Evolutionary conservation across 768 basidiomycete species (phyloP).

Genomic region (Auricularia sp.): DNA sequence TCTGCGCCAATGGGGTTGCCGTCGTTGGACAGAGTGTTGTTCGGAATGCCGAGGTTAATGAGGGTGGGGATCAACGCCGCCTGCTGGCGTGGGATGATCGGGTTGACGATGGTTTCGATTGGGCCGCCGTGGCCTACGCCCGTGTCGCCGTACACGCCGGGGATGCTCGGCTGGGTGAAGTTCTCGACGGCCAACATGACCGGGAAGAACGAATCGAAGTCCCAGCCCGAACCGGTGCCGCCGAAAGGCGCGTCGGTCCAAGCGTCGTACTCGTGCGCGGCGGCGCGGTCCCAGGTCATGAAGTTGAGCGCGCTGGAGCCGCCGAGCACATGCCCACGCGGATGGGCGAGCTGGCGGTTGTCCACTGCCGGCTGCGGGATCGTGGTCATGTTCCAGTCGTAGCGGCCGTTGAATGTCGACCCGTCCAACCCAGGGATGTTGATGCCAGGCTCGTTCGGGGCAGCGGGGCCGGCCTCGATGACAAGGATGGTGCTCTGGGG

Average conservation of each 20-base stretch:
- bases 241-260: background rate
- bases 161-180: too few relatives aligned
- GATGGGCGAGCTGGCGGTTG: constrained; percentile 1
- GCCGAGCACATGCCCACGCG: constrained; percentile 6
- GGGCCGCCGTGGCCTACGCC: too few relatives aligned
- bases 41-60: too few relatives aligned
- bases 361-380: constrained; percentile 4
- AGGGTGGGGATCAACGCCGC: too few relatives aligned
- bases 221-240: background rate
- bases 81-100: too few relatives aligned
- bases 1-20: constrained; percentile 17
- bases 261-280: constrained; percentile 8
- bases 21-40: background rate
- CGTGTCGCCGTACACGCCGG: too few relatives aligned
- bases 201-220: too few relatives aligned
- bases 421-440: background rate
- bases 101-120: too few relatives aligned
- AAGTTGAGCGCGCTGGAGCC: constrained; percentile 6
- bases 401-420: background rate
- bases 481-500: too few relatives aligned
- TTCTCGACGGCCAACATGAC: too few relatives aligned
- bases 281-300: constrained; percentile 7
- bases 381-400: constrained; percentile 7
- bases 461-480: too few relatives aligned
- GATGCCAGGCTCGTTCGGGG: background rate